Evolutionary conservation across 1,284 basidiomycete species (phyloP), one percentile per base, ranked within the genome.

Genomic region (Cutaneotrichosporon daszewskae): DNA sequence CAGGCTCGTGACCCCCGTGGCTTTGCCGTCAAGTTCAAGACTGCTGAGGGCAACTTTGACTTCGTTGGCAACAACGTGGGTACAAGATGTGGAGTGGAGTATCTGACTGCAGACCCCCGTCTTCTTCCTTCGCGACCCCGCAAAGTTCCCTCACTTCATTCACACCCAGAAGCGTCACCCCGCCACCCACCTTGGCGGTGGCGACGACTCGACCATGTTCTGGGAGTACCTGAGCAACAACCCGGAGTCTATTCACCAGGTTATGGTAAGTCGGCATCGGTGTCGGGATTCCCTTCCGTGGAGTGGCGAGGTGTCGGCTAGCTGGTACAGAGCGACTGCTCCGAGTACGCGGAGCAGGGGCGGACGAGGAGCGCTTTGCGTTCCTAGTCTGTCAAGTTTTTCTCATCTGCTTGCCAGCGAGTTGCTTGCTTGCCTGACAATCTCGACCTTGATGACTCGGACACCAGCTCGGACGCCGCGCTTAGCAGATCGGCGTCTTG

Each of bases 141-240:
- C 69, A 27, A 76, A 77, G 61, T 79, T 79, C 64, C 75, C 76
- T 8, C 81, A 88, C 75, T 92, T 95, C 74, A 92, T 94, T 60
- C 90, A 94, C 76, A 90, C 88, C 26, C 87, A 91, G 72, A 94
- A 95, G 78, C 80, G 88, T 18, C 52, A 64, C 44, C 64, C 64
- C 9, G 58, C 60, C 3, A 60, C 82, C 87, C 71, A 52, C 40
- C 28, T 52, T 29, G 54, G 51, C 14, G 61, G 71, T 33, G 43
- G 37, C 17, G 47, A 57, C 42, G 66, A 71, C 45, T 57, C 62
- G 19, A 64, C 63, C 54, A 59, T 49, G 51, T 74, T 74, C 63
- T 75, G 87, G 85, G 89, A 94, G 69, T 95, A 91, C 66, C 77
- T 90, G 34, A 77, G 78, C 13, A 84, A 84, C 72, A 94, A 94